Conservation (phyloP, 441 rosid genomes). For the Brassica balearica region DNA sequence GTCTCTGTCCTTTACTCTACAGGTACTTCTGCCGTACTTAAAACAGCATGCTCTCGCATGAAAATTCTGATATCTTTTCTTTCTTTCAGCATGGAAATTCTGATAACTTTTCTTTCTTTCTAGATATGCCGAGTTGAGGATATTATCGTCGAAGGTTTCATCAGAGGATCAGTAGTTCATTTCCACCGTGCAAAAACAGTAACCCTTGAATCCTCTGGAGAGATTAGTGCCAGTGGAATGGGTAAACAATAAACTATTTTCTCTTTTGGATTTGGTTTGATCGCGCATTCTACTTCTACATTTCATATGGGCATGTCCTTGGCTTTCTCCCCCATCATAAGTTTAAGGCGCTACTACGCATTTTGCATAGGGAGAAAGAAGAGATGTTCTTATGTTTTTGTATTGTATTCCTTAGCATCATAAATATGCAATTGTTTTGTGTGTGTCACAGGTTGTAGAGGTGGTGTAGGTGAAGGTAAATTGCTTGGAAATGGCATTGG, state of each 20-base stretch:
- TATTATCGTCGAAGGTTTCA: conserved; percentile 80
- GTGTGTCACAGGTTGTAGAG: conserved; percentile 85
- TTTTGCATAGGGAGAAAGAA: conserved; percentile 35
- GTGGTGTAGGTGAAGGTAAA: conserved; percentile 91
- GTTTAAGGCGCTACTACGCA: conserved; percentile 38
- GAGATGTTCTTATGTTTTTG: conserved; percentile 19
- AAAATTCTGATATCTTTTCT: conserved; percentile 36
- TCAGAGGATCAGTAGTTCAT: conserved; percentile 95
- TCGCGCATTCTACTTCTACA: conserved; percentile 26
- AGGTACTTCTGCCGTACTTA: conserved; percentile 59
- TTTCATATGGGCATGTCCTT: conserved; percentile 23
- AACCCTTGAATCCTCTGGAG: conserved; percentile 76
- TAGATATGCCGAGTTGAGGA: conserved; percentile 99
- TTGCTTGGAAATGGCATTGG: conserved; percentile 77
- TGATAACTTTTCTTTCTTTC: conserved; percentile 41
- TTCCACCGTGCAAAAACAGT: conserved; percentile 95
- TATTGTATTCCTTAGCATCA: background rate
- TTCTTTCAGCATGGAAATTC: conserved; percentile 35
- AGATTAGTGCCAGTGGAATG: conserved; percentile 89
- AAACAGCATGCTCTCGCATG: conserved; percentile 32
- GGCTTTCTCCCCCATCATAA: conserved; percentile 27
- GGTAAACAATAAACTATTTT: conserved; percentile 55
- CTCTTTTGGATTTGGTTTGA: conserved; percentile 37
- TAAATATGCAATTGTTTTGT: conserved; percentile 26
- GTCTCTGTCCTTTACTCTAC: conserved; percentile 95